Percentiles rank a stretch among this genome's conserved stretches.
Evolutionary conservation across 2,329 filamentous ascomycete genomes (phyloP).

Genomic region (Scleromitrula shiraiana): DNA sequence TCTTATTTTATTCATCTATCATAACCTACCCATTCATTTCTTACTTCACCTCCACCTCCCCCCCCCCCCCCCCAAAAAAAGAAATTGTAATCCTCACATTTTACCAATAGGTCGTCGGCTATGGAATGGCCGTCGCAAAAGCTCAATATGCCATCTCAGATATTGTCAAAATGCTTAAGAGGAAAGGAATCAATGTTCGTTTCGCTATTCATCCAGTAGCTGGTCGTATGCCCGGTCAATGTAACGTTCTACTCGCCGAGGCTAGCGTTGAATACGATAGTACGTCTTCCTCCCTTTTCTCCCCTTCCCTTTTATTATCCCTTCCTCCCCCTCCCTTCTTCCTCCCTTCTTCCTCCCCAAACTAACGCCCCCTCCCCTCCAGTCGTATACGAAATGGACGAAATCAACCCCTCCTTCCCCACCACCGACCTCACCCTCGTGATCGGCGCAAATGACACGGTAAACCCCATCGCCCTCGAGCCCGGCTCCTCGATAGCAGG

Average conservation of each 20-base stretch:
- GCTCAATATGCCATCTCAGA: slow-evolving; percentile 86
- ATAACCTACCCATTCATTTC: background rate
- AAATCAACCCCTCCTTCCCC: slow-evolving; percentile 86
- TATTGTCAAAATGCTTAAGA: slow-evolving; percentile 66
- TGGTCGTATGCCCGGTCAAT: slow-evolving; percentile 87
- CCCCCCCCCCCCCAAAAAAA: no score
- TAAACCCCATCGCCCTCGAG: slow-evolving; percentile 83
- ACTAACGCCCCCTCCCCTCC: slow-evolving; percentile 1
- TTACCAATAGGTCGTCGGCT: slow-evolving; percentile 60
- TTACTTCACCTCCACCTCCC: no score
- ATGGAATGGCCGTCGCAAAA: slow-evolving; percentile 91
- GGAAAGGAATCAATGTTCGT: slow-evolving; percentile 70
- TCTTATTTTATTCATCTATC: background rate
- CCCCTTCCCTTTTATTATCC: background rate
- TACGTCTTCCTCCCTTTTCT: slow-evolving; percentile 23
- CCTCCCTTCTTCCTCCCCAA: background rate
- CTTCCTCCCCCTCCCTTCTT: background rate
- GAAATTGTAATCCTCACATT: background rate
- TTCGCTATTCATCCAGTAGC: slow-evolving; percentile 90
- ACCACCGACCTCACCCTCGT: slow-evolving; percentile 83
- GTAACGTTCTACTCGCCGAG: slow-evolving; percentile 83
- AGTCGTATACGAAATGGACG: slow-evolving; percentile 87
- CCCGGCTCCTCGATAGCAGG: slow-evolving; percentile 78
- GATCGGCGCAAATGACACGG: slow-evolving; percentile 87
- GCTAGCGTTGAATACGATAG: slow-evolving; percentile 82